Evolutionary conservation across 2,329 filamentous ascomycete genomes (phyloP), one percentile per base, ranked within the genome.

Genomic region (Cercospora berteroae): DNA sequence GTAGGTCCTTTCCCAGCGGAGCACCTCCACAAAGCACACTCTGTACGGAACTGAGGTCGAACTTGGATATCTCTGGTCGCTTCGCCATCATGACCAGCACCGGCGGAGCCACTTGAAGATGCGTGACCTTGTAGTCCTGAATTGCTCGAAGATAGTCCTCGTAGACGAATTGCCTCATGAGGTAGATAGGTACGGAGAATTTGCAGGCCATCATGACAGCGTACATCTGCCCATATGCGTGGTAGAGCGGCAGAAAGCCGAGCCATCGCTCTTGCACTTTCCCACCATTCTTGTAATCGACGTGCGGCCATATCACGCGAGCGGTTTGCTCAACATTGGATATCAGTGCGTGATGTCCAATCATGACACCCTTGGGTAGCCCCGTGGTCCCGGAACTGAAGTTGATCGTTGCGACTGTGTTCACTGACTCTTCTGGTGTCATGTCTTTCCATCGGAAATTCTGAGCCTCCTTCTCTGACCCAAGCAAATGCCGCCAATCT

Each of bases 361-460:
- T 75, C 63, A 71, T 70, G 23, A 77, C 76, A 10, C 75, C 75
- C 71, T 83, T 83, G 0, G 81, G 81, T 12, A 83, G 2, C 79
- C 69, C 67, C 0, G 92, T 94, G 1, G 92, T 95, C 33, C 92
- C 92, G 2, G 91, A 94, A 5, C 91, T 94, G 81, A 95, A 95
- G 82, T 94, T 94, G 82, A 95, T 92, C 80, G 79, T 70, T 79
- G 82, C 77, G 10, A 82, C 72, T 62, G 80, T 83, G 10, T 81
- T 75, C 5, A 82, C 80, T 55, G 89, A 79, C 56, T 80, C 78
- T 2, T 77, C 65, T 0, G 76, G 75, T 72, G 87, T 86, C 31
- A 89, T 82, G 44, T 78, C 80, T 57, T 78, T 74, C 88, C 88
- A 90, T 7, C 80, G 67, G 75, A 12, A 88, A 74, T 50, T 78